Conservation (phyloP, 2,329 filamentous ascomycete species). For the Aspergillus candidus region DNA sequence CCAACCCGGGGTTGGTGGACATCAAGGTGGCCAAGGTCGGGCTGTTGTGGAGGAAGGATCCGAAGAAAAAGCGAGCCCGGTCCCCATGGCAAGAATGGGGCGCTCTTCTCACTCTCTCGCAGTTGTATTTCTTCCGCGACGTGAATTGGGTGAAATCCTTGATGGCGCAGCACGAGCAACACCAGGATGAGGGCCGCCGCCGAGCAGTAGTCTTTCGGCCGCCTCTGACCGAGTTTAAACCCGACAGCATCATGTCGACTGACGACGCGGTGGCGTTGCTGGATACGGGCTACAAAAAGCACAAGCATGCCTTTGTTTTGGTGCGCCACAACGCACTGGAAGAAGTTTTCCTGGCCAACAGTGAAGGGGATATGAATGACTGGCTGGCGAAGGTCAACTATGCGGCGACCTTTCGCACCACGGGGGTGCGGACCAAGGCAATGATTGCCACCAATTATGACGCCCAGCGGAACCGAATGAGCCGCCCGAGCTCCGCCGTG, state of each 20-base stretch:
- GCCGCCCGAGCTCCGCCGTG: constrained; percentile 57
- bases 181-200: constrained; percentile 70
- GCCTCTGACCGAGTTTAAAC: constrained; percentile 84
- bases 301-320: constrained; percentile 92
- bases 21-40: constrained; percentile 98
- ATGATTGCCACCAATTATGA: constrained; percentile 81
- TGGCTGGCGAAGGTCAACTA: constrained; percentile 97
- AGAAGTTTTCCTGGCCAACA: constrained; percentile 85
- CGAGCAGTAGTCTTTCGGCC: constrained; percentile 84
- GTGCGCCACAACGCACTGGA: constrained; percentile 81
- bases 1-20: constrained; percentile 87
- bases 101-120: constrained; percentile 89
- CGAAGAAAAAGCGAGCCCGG: constrained; percentile 86
- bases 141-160: constrained; percentile 85
- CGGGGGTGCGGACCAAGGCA: constrained; percentile 83
- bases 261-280: constrained; percentile 84
- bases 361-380: constrained; percentile 87
- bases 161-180: constrained; percentile 79
- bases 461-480: constrained; percentile 58
- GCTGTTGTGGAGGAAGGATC: constrained; percentile 86
- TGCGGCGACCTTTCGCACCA: constrained; percentile 85
- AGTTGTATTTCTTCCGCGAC: constrained; percentile 94
- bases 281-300: constrained; percentile 79
- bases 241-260: constrained; percentile 87
- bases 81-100: constrained; percentile 99